A percentile compares a stretch with the other conserved stretches of the same genome.
These are phyloP conservation scores for Blastobotrys ciferrii DNA, from an alignment of 1,139 yeast species.

Conservation along the genomic window DNA sequence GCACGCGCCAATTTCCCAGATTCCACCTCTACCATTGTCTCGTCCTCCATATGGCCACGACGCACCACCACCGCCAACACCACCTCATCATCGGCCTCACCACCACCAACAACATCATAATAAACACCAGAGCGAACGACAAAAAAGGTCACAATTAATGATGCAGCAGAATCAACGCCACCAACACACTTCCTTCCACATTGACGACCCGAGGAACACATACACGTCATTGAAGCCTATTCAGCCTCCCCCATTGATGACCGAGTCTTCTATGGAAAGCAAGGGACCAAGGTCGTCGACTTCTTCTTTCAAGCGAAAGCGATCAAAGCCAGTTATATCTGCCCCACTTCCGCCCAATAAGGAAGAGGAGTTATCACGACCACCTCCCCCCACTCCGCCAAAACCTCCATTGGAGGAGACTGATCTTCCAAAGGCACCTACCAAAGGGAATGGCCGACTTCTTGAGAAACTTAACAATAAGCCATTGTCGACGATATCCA, in stretches of 20 bases:
- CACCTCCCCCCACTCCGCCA: background rate
- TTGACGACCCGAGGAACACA: background rate
- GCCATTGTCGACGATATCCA: background rate
- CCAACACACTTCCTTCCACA: background rate
- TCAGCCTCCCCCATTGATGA: background rate
- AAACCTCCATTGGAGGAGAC: no score
- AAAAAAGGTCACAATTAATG: background rate
- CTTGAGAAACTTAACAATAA: background rate
- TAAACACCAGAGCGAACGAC: no score
- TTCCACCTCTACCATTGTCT: background rate
- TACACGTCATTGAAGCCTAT: conserved; percentile 1
- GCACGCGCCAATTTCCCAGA: background rate
- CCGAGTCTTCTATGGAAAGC: background rate
- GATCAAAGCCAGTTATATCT: background rate
- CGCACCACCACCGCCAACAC: background rate
- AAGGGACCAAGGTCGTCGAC: background rate
- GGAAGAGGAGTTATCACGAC: background rate
- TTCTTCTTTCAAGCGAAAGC: background rate
- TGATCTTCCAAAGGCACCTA: no score
- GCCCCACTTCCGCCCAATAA: background rate
- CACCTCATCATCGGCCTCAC: background rate
- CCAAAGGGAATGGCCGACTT: background rate
- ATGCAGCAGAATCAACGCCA: background rate
- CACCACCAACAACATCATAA: background rate
- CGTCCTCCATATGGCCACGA: background rate